Evolutionary conservation across 2,329 filamentous ascomycete species (phyloP), one percentile per base, ranked within the genome.

Genomic region (Esteya vermicola): DNA sequence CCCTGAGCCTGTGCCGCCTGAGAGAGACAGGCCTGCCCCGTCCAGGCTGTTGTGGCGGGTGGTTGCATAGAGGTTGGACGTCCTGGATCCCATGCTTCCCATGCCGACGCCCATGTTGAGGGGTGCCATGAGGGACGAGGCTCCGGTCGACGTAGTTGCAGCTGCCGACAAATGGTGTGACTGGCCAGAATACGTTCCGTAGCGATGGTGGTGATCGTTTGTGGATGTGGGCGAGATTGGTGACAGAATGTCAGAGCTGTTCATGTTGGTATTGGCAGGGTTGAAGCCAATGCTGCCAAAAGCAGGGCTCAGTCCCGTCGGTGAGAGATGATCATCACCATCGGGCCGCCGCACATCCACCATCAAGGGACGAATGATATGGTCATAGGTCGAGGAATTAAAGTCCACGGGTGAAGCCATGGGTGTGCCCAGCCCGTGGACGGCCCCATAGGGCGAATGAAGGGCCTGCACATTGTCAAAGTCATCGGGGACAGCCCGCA

Each of bases 401-500:
- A 68, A 66, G 32, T 71, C 67, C 18, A 66, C 62, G 1, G 67
- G 61, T 19, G 69, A 64, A 1, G 65, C 54, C 31, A 72, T 56
- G 3, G 68, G 62, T 2, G 63, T 57, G 21, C 63, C 65, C 12
- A 74, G 53, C 20, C 63, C 64, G 48, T 72, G 68, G 5, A 75
- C 68, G 6, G 75, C 75, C 9, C 75, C 75, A 46, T 80, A 80
- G 4, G 74, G 74, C 18, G 74, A 78, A 53, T 81, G 78, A 14
- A 82, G 60, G 13, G 77, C 78, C 52, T 79, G 74, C 4, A 81
- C 67, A 48, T 78, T 81, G 55, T 81, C 77, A 46, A 82, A 82
- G 48, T 77, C 75, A 47, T 81, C 76, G 9, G 78, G 78, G 4
- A 82, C 73, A 4, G 78, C 76, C 41, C 76, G 67, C 74, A 81